phyloP scores from a whole-genome alignment of 2,329 filamentous ascomycete species.

The Cladosporium halotolerans region DNA sequence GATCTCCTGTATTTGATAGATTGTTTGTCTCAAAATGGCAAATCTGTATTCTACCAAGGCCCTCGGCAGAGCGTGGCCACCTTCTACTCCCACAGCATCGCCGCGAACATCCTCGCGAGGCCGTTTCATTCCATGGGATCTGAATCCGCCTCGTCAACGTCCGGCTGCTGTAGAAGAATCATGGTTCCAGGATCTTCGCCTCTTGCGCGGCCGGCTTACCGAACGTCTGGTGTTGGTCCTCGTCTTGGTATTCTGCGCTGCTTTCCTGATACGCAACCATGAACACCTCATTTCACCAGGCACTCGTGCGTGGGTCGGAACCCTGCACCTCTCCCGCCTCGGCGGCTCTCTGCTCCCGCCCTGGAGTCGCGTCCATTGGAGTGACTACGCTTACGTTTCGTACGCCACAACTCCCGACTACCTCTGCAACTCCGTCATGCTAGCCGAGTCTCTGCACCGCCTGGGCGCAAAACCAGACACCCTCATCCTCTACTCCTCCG shows the following conservation, averaged over 20 bases:
- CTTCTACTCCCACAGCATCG: constrained; percentile 1
- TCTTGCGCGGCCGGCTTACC: constrained; percentile 6
- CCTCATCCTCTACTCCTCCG: constrained; percentile 39
- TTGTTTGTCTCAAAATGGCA: constrained; percentile 3
- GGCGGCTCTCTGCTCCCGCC: background rate
- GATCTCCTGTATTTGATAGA: too few relatives aligned
- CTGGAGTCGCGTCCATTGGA: constrained; percentile 27
- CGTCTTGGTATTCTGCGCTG: background rate
- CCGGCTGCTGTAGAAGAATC: background rate
- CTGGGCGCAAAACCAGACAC: constrained; percentile 41
- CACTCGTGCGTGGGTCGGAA: background rate
- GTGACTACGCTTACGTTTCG: constrained; percentile 37
- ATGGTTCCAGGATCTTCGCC: background rate
- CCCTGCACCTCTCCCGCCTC: background rate
- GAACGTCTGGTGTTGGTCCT: constrained; percentile 4
- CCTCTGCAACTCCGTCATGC: constrained; percentile 40
- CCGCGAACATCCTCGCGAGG: background rate
- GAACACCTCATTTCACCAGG: background rate
- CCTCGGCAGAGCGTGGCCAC: constrained; percentile 10
- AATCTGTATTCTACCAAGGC: constrained; percentile 12
- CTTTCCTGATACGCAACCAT: background rate
- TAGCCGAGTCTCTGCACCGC: constrained; percentile 38
- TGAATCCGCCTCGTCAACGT: background rate
- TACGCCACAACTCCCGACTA: constrained; percentile 40
- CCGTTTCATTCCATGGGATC: background rate